phyloP scores from a whole-genome alignment of 352 stramenopile species.

The Peronospora belbahrii region DNA sequence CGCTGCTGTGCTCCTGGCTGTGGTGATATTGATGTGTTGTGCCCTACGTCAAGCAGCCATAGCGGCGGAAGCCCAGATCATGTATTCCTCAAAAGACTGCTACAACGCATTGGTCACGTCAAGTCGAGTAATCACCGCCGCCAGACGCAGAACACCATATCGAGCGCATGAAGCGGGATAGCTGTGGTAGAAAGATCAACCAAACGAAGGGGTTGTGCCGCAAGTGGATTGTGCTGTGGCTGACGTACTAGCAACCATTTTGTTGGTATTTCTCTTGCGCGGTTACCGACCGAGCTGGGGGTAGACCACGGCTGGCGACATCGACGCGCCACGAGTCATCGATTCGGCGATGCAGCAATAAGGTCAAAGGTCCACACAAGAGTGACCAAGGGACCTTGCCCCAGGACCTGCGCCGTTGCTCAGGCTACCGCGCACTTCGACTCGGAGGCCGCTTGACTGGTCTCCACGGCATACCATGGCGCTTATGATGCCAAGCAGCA shows the following conservation, averaged over 20 bases:
- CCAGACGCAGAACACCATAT: slow-evolving; percentile 60
- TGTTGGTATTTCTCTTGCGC: slow-evolving; percentile 34
- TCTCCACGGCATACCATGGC: too few relatives aligned
- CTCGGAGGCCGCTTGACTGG: too few relatives aligned
- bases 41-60: slow-evolving; percentile 52
- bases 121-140: slow-evolving; percentile 59
- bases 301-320: slow-evolving; percentile 67
- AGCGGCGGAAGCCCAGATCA: slow-evolving; percentile 54
- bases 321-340: slow-evolving; percentile 66
- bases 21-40: slow-evolving; percentile 65
- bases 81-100: slow-evolving; percentile 76
- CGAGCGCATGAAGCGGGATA: slow-evolving; percentile 50
- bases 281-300: slow-evolving; percentile 61
- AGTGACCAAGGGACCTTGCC: too few relatives aligned
- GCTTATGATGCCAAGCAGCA: too few relatives aligned
- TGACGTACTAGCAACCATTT: slow-evolving; percentile 36
- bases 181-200: slow-evolving; percentile 61
- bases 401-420: too few relatives aligned
- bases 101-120: slow-evolving; percentile 62
- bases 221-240: slow-evolving; percentile 42
- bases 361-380: too few relatives aligned
- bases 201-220: slow-evolving; percentile 54
- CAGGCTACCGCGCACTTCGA: too few relatives aligned
- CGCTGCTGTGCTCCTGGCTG: slow-evolving; percentile 53
- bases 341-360: too few relatives aligned